Evolutionary conservation across 1,284 basidiomycete species (phyloP).

Genomic region (Xerocomus tenax): DNA sequence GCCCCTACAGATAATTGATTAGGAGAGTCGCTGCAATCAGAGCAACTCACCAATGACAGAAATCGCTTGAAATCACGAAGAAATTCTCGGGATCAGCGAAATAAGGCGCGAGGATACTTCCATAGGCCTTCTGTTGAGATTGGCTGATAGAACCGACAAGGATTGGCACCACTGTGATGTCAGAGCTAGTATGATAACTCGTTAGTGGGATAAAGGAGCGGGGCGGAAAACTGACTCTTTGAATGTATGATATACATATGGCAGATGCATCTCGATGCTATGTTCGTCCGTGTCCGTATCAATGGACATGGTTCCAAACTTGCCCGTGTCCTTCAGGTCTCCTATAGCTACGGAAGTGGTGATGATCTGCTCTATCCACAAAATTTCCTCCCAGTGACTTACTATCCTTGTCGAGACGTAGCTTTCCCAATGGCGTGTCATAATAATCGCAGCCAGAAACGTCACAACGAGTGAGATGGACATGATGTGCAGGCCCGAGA

Average conservation of each 20-base stretch:
- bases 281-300: conserved; percentile 88
- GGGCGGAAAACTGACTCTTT: conserved; percentile 47
- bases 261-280: conserved; percentile 95
- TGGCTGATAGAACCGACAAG: conserved; percentile 78
- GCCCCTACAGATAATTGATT: conserved; percentile 52
- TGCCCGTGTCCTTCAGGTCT: conserved; percentile 58
- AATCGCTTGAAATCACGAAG: conserved; percentile 90
- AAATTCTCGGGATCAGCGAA: conserved; percentile 71
- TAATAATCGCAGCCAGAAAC: conserved; percentile 71
- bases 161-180: conserved; percentile 83
- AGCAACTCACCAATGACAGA: conserved; percentile 83
- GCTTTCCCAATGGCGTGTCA: conserved; percentile 77
- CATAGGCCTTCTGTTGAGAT: conserved; percentile 54
- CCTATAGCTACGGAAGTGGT: conserved; percentile 47
- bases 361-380: neutral
- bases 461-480: conserved; percentile 82
- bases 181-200: conserved; percentile 37
- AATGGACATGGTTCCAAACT: conserved; percentile 65
- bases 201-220: conserved; percentile 5
- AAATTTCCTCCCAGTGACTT: conserved; percentile 24
- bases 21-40: neutral
- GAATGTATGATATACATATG: conserved; percentile 85
- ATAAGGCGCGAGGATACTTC: conserved; percentile 71
- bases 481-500: conserved; percentile 92
- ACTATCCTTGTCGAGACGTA: conserved; percentile 77